These are phyloP conservation scores for Phytophthora fragariae DNA, from an alignment of 352 stramenopile species.

Conservation along the genomic window DNA sequence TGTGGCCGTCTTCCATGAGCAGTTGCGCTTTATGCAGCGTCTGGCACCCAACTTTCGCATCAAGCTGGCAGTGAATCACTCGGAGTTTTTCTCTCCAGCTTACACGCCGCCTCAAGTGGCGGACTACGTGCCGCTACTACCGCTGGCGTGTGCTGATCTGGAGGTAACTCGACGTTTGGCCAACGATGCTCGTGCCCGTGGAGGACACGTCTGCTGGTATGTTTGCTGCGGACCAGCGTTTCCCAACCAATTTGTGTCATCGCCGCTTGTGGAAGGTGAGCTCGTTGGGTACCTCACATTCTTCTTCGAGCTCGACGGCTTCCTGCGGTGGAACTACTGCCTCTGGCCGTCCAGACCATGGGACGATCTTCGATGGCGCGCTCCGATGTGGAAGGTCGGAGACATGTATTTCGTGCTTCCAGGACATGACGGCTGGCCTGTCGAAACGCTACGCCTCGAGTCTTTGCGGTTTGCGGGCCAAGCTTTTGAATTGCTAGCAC, in stretches of 20 bases:
- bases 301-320: slow-evolving; percentile 82
- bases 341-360: slow-evolving; percentile 71
- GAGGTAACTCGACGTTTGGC: slow-evolving; percentile 62
- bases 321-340: slow-evolving; percentile 87
- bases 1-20: slow-evolving; percentile 61
- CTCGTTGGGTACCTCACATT: slow-evolving; percentile 81
- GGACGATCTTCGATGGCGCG: slow-evolving; percentile 69
- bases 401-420: slow-evolving; percentile 90
- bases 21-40: slow-evolving; percentile 70
- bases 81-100: slow-evolving; percentile 66
- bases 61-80: slow-evolving; percentile 80
- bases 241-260: slow-evolving; percentile 85
- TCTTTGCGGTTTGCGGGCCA: slow-evolving; percentile 74
- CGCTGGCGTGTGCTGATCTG: slow-evolving; percentile 70
- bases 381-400: slow-evolving; percentile 72
- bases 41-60: slow-evolving; percentile 71
- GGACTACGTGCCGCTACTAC: slow-evolving; percentile 76
- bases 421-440: slow-evolving; percentile 60
- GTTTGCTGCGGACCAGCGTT: slow-evolving; percentile 78
- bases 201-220: slow-evolving; percentile 79
- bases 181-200: slow-evolving; percentile 60
- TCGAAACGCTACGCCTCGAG: slow-evolving; percentile 80
- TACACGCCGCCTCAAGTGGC: slow-evolving; percentile 72
- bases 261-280: slow-evolving; percentile 73
- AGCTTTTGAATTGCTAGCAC: slow-evolving; percentile 64